Conservation (phyloP, 148 eudicot species). For the Vaccinium darrowii region DNA sequence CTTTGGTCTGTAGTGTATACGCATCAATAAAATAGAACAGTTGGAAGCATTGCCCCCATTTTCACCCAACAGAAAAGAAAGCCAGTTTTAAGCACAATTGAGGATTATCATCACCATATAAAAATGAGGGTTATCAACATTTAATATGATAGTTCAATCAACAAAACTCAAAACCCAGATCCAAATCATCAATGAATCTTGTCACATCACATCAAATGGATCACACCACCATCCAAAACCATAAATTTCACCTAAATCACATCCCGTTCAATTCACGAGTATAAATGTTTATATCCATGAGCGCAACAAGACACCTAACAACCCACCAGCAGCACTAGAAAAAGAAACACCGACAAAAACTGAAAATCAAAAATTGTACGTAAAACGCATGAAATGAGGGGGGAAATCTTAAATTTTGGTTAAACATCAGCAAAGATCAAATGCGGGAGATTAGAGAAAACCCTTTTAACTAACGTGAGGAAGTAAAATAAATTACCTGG, state of each 20-base stretch:
- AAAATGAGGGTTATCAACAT: neutral
- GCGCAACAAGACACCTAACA: neutral
- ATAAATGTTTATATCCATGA: neutral
- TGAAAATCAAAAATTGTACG: neutral
- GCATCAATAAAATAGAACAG: neutral
- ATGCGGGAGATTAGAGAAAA: neutral
- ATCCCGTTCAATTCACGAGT: neutral
- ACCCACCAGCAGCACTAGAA: neutral
- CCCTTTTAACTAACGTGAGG: neutral
- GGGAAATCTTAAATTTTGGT: neutral
- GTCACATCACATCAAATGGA: neutral
- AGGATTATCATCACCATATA: neutral
- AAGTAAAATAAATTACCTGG: neutral
- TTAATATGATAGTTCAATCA: neutral
- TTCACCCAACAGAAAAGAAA: neutral
- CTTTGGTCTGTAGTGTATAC: too few species aligned
- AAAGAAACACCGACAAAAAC: neutral
- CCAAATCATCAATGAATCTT: neutral
- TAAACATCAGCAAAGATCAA: neutral
- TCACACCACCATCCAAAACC: slow-evolving; percentile 4
- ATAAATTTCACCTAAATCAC: neutral
- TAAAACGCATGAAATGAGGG: neutral
- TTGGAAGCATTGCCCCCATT: neutral
- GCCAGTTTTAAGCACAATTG: neutral
- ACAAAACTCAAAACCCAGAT: neutral